These are phyloP conservation scores for Epichloe elymi DNA, from an alignment of 2,329 filamentous ascomycete species.

Conservation along the genomic window DNA sequence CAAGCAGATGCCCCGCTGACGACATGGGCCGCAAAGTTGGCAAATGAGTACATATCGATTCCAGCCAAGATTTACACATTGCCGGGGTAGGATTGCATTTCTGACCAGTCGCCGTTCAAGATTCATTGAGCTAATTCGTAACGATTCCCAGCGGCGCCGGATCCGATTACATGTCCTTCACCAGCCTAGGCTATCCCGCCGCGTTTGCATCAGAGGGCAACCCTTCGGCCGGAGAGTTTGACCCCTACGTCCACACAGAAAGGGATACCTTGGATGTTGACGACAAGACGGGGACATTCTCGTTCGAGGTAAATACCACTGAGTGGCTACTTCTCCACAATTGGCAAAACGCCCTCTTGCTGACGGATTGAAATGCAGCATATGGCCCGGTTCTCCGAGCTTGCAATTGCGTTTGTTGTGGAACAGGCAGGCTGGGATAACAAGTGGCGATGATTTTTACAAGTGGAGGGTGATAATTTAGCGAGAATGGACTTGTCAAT, in stretches of 20 bases:
- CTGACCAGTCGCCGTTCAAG: neutral
- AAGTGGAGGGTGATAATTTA: neutral
- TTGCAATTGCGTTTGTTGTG: constrained; percentile 25
- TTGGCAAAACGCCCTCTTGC: constrained; percentile 1
- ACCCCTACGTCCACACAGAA: constrained; percentile 24
- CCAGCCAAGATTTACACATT: constrained; percentile 21
- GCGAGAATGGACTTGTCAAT: too few relatives aligned
- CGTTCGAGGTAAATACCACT: constrained; percentile 18
- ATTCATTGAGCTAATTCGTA: neutral
- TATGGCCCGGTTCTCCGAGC: constrained; percentile 27
- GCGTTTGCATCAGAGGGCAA: constrained; percentile 26
- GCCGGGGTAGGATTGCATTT: constrained; percentile 11
- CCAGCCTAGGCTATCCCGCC: constrained; percentile 24
- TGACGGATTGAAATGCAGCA: constrained; percentile 13
- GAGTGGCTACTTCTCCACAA: neutral
- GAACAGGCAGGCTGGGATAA: constrained; percentile 29
- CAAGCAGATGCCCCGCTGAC: constrained; percentile 23
- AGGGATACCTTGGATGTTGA: constrained; percentile 26
- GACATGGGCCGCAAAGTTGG: constrained; percentile 20
- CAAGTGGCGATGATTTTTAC: constrained; percentile 18
- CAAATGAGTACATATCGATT: constrained; percentile 24
- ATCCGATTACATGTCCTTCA: constrained; percentile 29
- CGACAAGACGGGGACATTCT: constrained; percentile 24
- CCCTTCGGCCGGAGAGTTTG: constrained; percentile 20
- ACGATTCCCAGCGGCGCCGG: constrained; percentile 17